These are phyloP conservation scores for Akanthomyces muscarius DNA, from an alignment of 2,329 filamentous ascomycete species.

Conservation along the genomic window DNA sequence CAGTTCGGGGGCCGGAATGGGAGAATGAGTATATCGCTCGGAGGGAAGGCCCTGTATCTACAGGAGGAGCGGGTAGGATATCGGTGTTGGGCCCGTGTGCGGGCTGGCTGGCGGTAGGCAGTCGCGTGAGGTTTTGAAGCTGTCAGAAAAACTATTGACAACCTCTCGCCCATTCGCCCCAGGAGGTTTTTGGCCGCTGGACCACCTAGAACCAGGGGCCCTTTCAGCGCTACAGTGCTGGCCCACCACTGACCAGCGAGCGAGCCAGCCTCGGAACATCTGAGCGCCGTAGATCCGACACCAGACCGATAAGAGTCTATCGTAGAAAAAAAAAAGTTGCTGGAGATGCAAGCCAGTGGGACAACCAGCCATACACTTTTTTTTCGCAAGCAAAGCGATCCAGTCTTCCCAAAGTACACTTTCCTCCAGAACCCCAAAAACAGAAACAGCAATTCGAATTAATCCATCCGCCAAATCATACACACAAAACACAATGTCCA, in stretches of 20 bases:
- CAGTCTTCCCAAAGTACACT: background rate
- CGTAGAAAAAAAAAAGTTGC: conserved; percentile 17
- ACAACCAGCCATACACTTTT: background rate
- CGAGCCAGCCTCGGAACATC: background rate
- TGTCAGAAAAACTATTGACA: conserved; percentile 10
- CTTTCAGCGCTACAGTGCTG: background rate
- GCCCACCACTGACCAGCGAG: background rate
- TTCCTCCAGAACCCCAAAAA: background rate
- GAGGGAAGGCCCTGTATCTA: background rate
- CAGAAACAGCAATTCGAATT: background rate
- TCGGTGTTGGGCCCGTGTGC: conserved; percentile 3
- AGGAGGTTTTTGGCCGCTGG: background rate
- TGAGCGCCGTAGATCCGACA: conserved; percentile 10
- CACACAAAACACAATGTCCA: conserved; percentile 29
- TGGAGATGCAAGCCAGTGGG: background rate
- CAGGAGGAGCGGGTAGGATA: background rate
- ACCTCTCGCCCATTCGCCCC: background rate
- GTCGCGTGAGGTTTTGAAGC: conserved; percentile 8
- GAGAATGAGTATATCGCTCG: background rate
- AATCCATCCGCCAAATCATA: background rate
- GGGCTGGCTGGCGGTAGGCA: conserved; percentile 4
- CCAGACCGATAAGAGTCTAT: conserved; percentile 8
- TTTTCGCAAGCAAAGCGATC: background rate
- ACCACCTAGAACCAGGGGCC: background rate
- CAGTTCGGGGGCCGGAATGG: background rate